Evolutionary conservation across 1,284 basidiomycete genomes (phyloP).

Genomic region (Trichosporon coremiiforme): DNA sequence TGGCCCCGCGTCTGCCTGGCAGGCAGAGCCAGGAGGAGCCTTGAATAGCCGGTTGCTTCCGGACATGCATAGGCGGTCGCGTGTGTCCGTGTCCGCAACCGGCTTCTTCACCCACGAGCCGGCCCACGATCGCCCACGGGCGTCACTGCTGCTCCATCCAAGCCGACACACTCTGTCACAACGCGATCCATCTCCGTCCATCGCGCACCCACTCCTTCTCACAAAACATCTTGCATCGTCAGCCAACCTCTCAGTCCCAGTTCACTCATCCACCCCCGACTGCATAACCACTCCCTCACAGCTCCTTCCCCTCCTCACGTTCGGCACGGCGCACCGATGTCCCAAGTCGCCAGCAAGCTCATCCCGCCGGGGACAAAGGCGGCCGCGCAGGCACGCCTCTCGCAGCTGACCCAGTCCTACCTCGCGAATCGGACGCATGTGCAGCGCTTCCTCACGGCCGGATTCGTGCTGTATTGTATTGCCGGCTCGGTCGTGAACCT

Average conservation of each 20-base stretch:
- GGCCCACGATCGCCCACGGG: slow-evolving; percentile 13
- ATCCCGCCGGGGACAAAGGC: not conserved
- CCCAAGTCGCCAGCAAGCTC: slow-evolving; percentile 16
- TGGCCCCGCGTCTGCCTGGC: not conserved
- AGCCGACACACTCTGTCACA: not conserved
- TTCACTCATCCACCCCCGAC: not conserved
- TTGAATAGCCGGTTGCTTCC: slow-evolving; percentile 2
- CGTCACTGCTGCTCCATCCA: slow-evolving; percentile 1
- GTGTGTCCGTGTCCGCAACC: slow-evolving; percentile 7
- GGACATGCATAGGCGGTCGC: not conserved
- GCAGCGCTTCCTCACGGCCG: slow-evolving; percentile 65
- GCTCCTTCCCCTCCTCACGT: not conserved
- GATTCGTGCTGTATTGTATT: slow-evolving; percentile 52
- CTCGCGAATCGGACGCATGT: slow-evolving; percentile 66
- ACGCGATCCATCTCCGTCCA: not conserved
- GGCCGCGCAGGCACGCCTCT: slow-evolving; percentile 22
- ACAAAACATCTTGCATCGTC: not conserved
- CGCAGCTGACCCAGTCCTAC: slow-evolving; percentile 57
- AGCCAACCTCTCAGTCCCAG: too few relatives aligned
- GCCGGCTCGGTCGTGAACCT: slow-evolving; percentile 40
- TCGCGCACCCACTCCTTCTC: not conserved
- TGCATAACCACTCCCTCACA: not conserved
- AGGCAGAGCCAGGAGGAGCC: not conserved
- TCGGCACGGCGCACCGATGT: not conserved
- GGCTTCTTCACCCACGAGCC: slow-evolving; percentile 16